Percentiles rank a stretch among this genome's conserved stretches.
These are phyloP conservation scores for Rhodotorula sp. DNA, from an alignment of 1,284 basidiomycete genomes.

Conservation along the genomic window DNA sequence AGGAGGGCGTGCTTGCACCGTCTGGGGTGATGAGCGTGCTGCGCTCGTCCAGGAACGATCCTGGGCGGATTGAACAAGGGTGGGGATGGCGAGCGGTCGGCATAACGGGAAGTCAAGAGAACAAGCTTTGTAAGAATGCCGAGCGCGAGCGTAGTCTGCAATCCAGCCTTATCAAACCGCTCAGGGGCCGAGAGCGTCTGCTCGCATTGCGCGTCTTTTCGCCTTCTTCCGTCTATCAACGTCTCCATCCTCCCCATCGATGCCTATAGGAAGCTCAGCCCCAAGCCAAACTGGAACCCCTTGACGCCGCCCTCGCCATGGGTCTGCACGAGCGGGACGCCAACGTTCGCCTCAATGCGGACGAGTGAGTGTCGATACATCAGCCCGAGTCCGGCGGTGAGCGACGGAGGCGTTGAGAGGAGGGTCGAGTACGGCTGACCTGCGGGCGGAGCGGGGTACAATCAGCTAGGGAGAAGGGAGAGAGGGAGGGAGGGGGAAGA, in stretches of 20 bases:
- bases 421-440: conserved; percentile 44
- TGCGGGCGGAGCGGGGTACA: conserved; percentile 34
- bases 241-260: background rate
- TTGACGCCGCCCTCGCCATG: conserved; percentile 73
- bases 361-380: conserved; percentile 84
- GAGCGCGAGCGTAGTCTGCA: too few relatives aligned
- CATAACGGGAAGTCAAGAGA: too few relatives aligned
- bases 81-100: too few relatives aligned
- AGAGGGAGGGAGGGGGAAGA: conserved; percentile 27
- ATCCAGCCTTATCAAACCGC: too few relatives aligned
- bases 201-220: background rate
- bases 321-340: conserved; percentile 78
- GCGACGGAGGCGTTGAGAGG: conserved; percentile 52
- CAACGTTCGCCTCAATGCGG: conserved; percentile 87
- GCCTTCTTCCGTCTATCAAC: background rate
- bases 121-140: too few relatives aligned
- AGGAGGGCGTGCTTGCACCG: too few relatives aligned
- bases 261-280: conserved; percentile 68
- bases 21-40: too few relatives aligned
- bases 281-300: conserved; percentile 90
- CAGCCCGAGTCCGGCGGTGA: conserved; percentile 86
- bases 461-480: background rate
- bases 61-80: too few relatives aligned
- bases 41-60: too few relatives aligned
- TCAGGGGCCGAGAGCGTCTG: too few relatives aligned